Evolutionary conservation across 331 rosid genomes (phyloP), one percentile per base, ranked within the genome.

Genomic region (Spiraea crenata): DNA sequence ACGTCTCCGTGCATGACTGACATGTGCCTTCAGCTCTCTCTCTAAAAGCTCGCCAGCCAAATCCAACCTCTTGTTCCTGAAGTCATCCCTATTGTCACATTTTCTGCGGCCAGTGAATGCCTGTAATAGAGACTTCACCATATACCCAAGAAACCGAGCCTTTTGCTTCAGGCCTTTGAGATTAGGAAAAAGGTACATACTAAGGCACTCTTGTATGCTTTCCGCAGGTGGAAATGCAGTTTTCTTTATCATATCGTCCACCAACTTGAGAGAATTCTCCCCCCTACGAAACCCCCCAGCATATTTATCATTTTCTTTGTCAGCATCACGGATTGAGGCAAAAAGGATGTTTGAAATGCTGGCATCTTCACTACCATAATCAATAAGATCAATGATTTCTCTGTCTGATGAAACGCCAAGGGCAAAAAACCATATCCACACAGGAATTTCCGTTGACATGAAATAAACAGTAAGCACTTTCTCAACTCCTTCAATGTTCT

Each of bases 31-130:
- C 40, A 95, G 77, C 88, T 95, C 99, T 2, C 98, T 85, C 72
- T 91, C 99, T 5, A 95, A 90, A 65, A 95, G 80, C 79, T 91
- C 98, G 56, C 89, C 85, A 9, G 96, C 93, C 80, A 95, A 77
- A 16, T 95, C 98, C 71, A 95, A 77, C 83, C 99, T 85, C 82
- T 95, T 91, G 71, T 95, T 95, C 77, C 91, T 79, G 54, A 91
- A 95, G 59, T 95, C 96, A 71, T 95, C 99, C 83, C 92, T 79
- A 75, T 95, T 91, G 45, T 91, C 96, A 2, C 88, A 83, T 79
- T 80, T 95, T 72, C 96, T 77, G 57, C 84, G 89, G 57, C 96
- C 96, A 55, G 83, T 79, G 40, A 79, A 83, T n/a, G 96, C 96
- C 73, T 85, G 81, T 17, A 95, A 71, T 41, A 95, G 90, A 74